A percentile compares a stretch with the other conserved stretches of the same genome.
Evolutionary conservation across 225 moss, liverwort and hornwort genomes (phyloP).

Genomic region (Climacium dendroides): DNA sequence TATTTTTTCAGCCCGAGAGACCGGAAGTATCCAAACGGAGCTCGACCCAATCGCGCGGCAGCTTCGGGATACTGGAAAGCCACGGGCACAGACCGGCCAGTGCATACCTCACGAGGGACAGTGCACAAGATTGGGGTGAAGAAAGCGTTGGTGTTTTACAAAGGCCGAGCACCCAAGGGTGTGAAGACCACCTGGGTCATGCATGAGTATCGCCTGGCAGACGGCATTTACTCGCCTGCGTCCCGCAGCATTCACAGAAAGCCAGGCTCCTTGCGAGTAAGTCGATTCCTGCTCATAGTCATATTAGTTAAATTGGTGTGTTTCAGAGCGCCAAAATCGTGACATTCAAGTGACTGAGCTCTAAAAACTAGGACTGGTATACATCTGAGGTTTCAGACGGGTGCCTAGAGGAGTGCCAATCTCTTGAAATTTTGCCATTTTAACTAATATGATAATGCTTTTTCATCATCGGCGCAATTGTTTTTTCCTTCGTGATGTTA

Average conservation of each 20-base stretch:
- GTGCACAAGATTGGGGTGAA: slow-evolving; percentile 85
- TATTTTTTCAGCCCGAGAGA: slow-evolving; percentile 98
- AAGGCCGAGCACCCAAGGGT: slow-evolving; percentile 95
- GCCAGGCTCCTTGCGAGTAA: slow-evolving; percentile 74
- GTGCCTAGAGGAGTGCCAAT: not conserved
- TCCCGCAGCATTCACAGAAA: slow-evolving; percentile 35
- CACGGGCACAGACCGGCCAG: slow-evolving; percentile 92
- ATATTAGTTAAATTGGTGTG: not conserved
- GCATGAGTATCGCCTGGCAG: slow-evolving; percentile 95
- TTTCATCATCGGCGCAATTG: not conserved
- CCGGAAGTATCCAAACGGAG: slow-evolving; percentile 96
- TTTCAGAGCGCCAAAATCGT: not conserved
- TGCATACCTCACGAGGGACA: slow-evolving; percentile 43
- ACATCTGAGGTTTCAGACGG: not conserved
- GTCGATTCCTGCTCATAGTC: not conserved
- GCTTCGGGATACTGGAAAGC: slow-evolving; percentile 99
- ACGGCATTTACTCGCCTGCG: slow-evolving; percentile 55
- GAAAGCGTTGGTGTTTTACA: slow-evolving; percentile 94
- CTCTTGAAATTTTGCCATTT: not conserved
- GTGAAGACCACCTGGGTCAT: slow-evolving; percentile 97
- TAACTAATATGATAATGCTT: not conserved
- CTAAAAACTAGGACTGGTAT: not conserved
- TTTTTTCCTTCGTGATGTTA: not conserved
- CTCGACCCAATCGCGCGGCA: slow-evolving; percentile 86
- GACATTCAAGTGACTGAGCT: not conserved